Base-by-base conservation (phyloP, 192 early-diverging fungal species). In the Gamsiella multidivaricata region DNA sequence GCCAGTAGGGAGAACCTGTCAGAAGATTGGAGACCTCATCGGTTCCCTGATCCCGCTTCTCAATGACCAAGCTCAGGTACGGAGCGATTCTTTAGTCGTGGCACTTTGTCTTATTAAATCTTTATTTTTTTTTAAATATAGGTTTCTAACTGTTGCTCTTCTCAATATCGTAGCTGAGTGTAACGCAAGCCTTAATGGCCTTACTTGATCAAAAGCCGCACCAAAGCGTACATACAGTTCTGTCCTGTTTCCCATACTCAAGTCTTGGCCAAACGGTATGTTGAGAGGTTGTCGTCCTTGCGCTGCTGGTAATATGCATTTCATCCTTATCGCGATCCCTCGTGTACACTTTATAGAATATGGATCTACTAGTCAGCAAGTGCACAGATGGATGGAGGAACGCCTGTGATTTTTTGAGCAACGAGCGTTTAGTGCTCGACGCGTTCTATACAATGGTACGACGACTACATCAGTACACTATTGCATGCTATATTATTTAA, bases 381-480 rank as follows among this genome's bases (percentile, higher is more conserved):
- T 78, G 65, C 23, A 36, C 22, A 0, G 61, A 78, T 11, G 59
- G 46, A 18, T 78, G 74, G 74, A 49, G 54, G 32, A 18, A 22
- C 20, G 51, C 53, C 41, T 64, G 60, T n/a, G 54, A 57, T 3
- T 33, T 78, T 7, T 22, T 78, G 25, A 54, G 29, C 9, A 61
- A 69, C 15, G 54, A 69, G 22, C 37, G 53, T 0, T 33, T 78
- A 9, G 65, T 78, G 1, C 32, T 78, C 0, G 74, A 78, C 12
- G 66, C 74, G 5, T 78, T 78, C 7, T 78, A 78, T 17, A 25
- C 74, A 0, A 51, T 62, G 74, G 74, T 78, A 64, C 52, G 34
- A 0, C 5, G n/a, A n/a, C n/a, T n/a, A n/a, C n/a, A n/a, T n/a
- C n/a, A n/a, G n/a, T n/a, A n/a, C n/a, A n/a, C n/a, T n/a, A n/a